phyloP scores from a whole-genome alignment of 2,329 filamentous ascomycete species.

The Fusarium hostae region DNA sequence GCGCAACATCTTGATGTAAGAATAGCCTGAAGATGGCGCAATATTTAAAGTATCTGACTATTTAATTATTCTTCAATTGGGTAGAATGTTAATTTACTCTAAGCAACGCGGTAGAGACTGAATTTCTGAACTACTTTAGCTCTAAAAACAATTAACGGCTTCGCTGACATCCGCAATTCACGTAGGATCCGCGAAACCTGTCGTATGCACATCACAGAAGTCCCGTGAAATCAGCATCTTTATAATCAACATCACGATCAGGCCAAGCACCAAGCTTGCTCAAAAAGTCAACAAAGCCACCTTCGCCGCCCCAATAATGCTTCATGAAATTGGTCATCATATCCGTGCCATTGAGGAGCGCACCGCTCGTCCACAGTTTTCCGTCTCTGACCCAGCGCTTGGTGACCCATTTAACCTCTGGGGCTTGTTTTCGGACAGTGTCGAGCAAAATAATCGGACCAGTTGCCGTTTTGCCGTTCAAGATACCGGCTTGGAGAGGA shows the following conservation, averaged over 20 bases:
- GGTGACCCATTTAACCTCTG: slow-evolving; percentile 52
- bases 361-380: slow-evolving; percentile 52
- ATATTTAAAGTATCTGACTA: not conserved
- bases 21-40: not conserved
- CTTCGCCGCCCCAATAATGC: slow-evolving; percentile 45
- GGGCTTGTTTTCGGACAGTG: slow-evolving; percentile 41
- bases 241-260: slow-evolving; percentile 48
- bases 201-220: not conserved
- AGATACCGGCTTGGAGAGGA: slow-evolving; percentile 49
- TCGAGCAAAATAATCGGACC: slow-evolving; percentile 48
- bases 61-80: no score
- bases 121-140: no score
- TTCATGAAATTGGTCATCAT: slow-evolving; percentile 48
- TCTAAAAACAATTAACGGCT: not conserved
- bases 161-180: no score
- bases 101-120: not conserved
- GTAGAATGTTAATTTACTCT: no score
- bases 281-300: slow-evolving; percentile 32
- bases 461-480: slow-evolving; percentile 53
- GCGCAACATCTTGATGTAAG: not conserved
- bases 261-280: slow-evolving; percentile 43
- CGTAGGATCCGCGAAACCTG: fast-evolving
- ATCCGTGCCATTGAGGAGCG: slow-evolving; percentile 50
- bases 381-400: slow-evolving; percentile 51
- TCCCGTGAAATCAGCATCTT: slow-evolving; percentile 33